Evolutionary conservation across 306 rosid genomes (phyloP), one percentile per base, ranked within the genome.

Genomic region (Medicago ruthenica): DNA sequence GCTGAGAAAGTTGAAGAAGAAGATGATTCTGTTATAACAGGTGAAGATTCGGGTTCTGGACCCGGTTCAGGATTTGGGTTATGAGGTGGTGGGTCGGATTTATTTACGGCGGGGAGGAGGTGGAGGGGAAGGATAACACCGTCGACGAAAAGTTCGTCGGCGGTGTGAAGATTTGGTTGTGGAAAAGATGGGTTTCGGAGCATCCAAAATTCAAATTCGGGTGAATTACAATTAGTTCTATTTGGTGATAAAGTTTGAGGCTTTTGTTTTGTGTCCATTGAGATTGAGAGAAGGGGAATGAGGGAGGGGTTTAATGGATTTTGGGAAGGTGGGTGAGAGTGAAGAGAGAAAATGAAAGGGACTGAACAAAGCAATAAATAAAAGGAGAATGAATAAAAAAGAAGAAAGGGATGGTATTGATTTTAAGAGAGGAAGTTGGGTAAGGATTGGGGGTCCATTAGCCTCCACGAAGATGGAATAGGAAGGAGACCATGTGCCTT

Each of bases 181-280:
- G 97, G 96, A 48, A 75, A 87, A 57, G 97, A 90, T 0, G 99
- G 97, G 88, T 92, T 92, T 57, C 93, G 90, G 45, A 91, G 85
- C 90, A 85, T 89, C 99, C 99, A 95, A 85, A 95, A 95, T 85
- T 95, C 99, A 71, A 95, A 95, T 81, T 95, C 99, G 17, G 97
- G 97, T 45, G 99, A 95, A 74, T 78, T 82, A 20, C 92, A 88
- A 18, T 76, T 71, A 64, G 70, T 45, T 72, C 12, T 71, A 57
- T 74, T n/a, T 6, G 85, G 82, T 2, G 92, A 62, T 0, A 70
- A 70, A 31, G 79, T 20, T 18, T 53, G 85, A 22, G 88, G 64
- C 6, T 79, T 24, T 55, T 9, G 61, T 6, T n/a, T 37, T 82
- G 82, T 9, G 17, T 75, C 95, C 92, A 90, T 90, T 42, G 82